Evolutionary conservation across 2,329 filamentous ascomycete species (phyloP).

Genomic region (Aspergillus sp.): DNA sequence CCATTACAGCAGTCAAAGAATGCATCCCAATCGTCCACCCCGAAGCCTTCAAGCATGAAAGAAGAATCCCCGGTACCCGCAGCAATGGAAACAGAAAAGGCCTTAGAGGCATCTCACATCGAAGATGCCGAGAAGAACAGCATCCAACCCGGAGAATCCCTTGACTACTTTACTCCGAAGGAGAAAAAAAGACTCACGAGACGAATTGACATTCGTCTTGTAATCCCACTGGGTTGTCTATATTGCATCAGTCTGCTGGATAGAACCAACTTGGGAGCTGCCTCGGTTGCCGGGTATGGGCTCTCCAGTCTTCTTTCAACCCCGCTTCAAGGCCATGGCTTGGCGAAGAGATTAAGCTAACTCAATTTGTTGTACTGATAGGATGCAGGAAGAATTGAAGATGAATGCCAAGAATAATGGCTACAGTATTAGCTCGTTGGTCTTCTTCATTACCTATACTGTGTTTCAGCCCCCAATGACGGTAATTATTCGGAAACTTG

Average conservation of each 20-base stretch:
- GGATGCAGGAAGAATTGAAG: slow-evolving; percentile 17
- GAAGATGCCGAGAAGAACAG: neutral
- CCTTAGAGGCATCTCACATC: neutral
- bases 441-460: neutral
- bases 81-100: neutral
- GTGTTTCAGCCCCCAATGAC: neutral
- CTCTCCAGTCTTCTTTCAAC: neutral
- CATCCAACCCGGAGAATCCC: neutral
- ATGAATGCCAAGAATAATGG: slow-evolving; percentile 22
- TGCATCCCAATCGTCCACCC: too few species aligned
- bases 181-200: slow-evolving; percentile 5
- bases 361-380: neutral
- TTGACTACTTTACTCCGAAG: neutral
- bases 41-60: too few species aligned
- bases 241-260: slow-evolving; percentile 20
- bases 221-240: slow-evolving; percentile 12
- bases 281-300: slow-evolving; percentile 18
- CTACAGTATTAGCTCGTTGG: slow-evolving; percentile 12
- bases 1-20: too few species aligned
- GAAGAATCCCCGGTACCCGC: neutral
- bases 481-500: neutral
- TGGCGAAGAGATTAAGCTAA: neutral
- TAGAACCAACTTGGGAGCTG: slow-evolving; percentile 19
- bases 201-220: slow-evolving; percentile 18
- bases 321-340: neutral